These are phyloP conservation scores for Melanogaster broomeanus DNA, from an alignment of 768 basidiomycete genomes.

Conservation along the genomic window DNA sequence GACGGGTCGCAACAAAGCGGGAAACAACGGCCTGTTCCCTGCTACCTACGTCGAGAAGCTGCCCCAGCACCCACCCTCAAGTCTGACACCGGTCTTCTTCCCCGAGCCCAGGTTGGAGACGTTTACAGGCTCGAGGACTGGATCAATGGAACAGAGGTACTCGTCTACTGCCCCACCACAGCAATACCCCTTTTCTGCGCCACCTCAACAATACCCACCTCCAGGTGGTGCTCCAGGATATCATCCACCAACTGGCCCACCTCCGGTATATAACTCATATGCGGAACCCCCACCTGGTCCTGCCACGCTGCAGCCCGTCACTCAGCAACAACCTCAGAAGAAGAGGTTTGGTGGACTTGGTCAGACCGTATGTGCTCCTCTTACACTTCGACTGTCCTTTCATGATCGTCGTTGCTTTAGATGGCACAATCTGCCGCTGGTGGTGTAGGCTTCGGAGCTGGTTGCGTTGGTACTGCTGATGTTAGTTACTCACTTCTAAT, in stretches of 20 bases:
- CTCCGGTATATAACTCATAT: no score
- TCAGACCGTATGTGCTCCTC: constrained; percentile 29
- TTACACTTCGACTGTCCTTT: neutral
- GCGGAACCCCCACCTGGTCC: constrained; percentile 38
- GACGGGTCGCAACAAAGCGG: constrained; percentile 65
- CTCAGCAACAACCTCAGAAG: constrained; percentile 37
- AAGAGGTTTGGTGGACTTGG: constrained; percentile 42
- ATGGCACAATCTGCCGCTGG: constrained; percentile 37
- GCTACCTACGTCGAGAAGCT: constrained; percentile 73
- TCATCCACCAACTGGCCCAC: constrained; percentile 11
- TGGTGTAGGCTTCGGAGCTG: constrained; percentile 51
- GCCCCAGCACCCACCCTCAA: constrained; percentile 12
- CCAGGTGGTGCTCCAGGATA: constrained; percentile 13
- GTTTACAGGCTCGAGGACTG: constrained; percentile 5
- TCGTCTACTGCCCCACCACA: constrained; percentile 20
- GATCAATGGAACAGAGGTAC: constrained; percentile 11
- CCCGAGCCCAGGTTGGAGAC: constrained; percentile 19
- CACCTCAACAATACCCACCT: constrained; percentile 18
- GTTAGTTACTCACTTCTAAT: neutral
- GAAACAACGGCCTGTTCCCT: constrained; percentile 76
- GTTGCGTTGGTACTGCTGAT: constrained; percentile 20
- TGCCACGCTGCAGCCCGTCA: constrained; percentile 37
- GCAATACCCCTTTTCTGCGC: constrained; percentile 7
- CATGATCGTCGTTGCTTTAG: constrained; percentile 11
- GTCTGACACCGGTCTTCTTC: constrained; percentile 21